A percentile compares a stretch with the other conserved stretches of the same genome.
phyloP scores from a whole-genome alignment of 1,284 basidiomycete genomes.

The Erythrobasidium hasegawianum region DNA sequence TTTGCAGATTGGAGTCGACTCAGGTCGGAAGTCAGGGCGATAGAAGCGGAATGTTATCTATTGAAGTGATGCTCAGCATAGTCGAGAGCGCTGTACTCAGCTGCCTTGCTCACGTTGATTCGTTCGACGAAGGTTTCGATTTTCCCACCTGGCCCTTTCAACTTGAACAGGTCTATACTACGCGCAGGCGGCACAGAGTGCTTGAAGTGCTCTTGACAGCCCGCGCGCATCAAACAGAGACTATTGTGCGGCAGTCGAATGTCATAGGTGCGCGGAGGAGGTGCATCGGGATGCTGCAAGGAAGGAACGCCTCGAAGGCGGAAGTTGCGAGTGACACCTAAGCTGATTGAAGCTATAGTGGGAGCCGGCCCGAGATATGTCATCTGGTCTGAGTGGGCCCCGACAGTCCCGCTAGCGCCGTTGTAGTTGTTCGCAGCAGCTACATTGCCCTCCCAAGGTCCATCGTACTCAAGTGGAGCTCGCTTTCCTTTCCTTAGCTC shows the following conservation, averaged over 20 bases:
- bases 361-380: conserved; percentile 78
- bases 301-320: conserved; percentile 37
- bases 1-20: conserved; percentile 62
- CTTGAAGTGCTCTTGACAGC: conserved; percentile 84
- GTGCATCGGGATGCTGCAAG: conserved; percentile 22
- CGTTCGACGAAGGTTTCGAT: conserved; percentile 38
- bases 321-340: conserved; percentile 58
- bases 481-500: conserved; percentile 62
- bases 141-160: conserved; percentile 21
- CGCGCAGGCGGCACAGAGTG: conserved; percentile 47
- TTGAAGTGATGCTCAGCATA: not conserved
- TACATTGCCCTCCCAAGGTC: conserved; percentile 78
- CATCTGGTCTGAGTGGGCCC: conserved; percentile 69
- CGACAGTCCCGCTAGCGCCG: conserved; percentile 76
- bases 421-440: conserved; percentile 86
- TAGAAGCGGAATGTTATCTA: conserved; percentile 58
- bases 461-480: conserved; percentile 70
- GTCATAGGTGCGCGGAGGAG: conserved; percentile 67
- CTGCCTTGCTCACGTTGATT: conserved; percentile 40
- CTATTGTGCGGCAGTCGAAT: conserved; percentile 79
- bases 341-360: conserved; percentile 85
- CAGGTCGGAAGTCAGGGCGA: conserved; percentile 73
- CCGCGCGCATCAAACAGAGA: conserved; percentile 87
- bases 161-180: conserved; percentile 40
- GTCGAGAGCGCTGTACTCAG: not conserved